These are phyloP conservation scores for Suillus plorans DNA, from an alignment of 768 basidiomycete genomes.

Conservation along the genomic window DNA sequence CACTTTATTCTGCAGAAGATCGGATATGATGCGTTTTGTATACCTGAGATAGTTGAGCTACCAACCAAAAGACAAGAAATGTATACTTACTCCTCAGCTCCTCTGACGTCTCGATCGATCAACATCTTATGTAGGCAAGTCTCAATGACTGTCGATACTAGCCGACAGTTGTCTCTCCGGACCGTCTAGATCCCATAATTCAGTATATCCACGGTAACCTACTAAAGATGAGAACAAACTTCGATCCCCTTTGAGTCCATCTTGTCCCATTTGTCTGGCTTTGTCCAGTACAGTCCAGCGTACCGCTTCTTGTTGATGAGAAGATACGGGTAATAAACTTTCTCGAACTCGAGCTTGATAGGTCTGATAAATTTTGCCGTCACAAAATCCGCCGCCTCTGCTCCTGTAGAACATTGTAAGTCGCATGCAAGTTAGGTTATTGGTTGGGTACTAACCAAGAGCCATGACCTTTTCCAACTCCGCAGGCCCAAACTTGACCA, in stretches of 20 bases:
- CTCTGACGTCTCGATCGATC: constrained; percentile 91
- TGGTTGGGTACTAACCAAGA: constrained; percentile 54
- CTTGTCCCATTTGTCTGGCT: constrained; percentile 93
- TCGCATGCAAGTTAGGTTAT: background rate
- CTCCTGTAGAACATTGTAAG: constrained; percentile 48
- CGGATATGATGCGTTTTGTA: constrained; percentile 89
- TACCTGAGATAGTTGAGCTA: constrained; percentile 55
- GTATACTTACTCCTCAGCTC: constrained; percentile 80
- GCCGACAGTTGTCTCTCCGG: constrained; percentile 96
- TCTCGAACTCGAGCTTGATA: constrained; percentile 99
- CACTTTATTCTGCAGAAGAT: constrained; percentile 92
- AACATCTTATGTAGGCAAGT: constrained; percentile 98
- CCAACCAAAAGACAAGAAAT: background rate
- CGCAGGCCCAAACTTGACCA: constrained; percentile 93
- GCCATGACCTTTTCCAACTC: constrained; percentile 89
- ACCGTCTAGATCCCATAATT: constrained; percentile 66
- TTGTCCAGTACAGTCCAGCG: constrained; percentile 98
- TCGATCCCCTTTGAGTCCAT: constrained; percentile 99
- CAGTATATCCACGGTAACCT: background rate
- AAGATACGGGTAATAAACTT: constrained; percentile 97
- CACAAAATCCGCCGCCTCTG: constrained; percentile 90
- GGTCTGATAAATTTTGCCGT: constrained; percentile 90
- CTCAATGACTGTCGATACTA: constrained; percentile 97
- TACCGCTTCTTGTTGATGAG: constrained; percentile 99
- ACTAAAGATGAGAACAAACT: constrained; percentile 43